Conservation (phyloP, 192 early-diverging fungal species). For the Backusella psychrophila region DNA sequence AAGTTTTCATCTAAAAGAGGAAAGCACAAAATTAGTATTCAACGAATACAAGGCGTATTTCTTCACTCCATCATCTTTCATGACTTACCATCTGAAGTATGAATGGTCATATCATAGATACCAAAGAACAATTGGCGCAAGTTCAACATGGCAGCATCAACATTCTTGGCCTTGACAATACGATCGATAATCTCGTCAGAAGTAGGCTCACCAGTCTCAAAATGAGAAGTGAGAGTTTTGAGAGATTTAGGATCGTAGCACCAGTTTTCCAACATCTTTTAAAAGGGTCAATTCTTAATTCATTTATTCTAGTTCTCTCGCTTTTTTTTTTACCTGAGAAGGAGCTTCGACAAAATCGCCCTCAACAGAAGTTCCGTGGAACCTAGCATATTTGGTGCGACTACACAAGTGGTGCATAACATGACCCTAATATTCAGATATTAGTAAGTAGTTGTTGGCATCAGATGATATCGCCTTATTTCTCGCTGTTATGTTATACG, state of each 20-base stretch:
- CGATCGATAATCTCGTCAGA: constrained; percentile 68
- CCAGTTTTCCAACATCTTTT: constrained; percentile 85
- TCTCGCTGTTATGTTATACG: neutral
- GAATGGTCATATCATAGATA: constrained; percentile 73
- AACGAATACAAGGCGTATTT: neutral
- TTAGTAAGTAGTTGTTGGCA: neutral
- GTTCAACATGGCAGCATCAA: constrained; percentile 68
- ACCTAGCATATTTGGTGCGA: constrained; percentile 67
- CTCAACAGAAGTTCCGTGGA: constrained; percentile 77
- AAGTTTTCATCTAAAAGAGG: constrained; percentile 35
- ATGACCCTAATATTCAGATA: constrained; percentile 19
- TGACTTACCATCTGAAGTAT: constrained; percentile 50
- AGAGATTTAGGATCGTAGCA: constrained; percentile 62
- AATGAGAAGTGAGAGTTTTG: constrained; percentile 61
- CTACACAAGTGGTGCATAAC: constrained; percentile 59
- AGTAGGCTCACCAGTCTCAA: constrained; percentile 67
- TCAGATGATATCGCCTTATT: constrained; percentile 45
- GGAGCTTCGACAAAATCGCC: constrained; percentile 90
- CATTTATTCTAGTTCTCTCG: no score
- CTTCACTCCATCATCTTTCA: neutral
- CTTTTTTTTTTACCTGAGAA: constrained; percentile 47
- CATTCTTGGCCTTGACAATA: constrained; percentile 73
- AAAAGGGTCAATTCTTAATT: neutral
- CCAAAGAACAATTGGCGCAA: constrained; percentile 80
- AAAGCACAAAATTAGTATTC: neutral